Evolutionary conservation across 352 stramenopile genomes (phyloP).

Genomic region (Pythium insidiosum): DNA sequence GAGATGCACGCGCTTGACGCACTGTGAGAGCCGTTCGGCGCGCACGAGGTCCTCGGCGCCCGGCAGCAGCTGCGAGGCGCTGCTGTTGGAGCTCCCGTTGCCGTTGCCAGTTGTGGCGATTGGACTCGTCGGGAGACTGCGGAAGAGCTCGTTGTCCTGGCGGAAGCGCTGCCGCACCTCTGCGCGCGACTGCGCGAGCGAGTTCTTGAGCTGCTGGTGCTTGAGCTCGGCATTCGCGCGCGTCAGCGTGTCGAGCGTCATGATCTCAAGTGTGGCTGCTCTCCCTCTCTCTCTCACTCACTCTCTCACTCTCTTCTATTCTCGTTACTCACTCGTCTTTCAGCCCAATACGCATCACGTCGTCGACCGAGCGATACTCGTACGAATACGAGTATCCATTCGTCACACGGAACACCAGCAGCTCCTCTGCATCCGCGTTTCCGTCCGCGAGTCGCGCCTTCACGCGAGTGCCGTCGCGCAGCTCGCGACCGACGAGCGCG

Average conservation of each 20-base stretch:
- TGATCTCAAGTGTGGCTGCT: no score
- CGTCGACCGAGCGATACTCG: slow-evolving; percentile 17
- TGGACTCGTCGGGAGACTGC: slow-evolving; percentile 12
- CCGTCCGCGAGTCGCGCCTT: slow-evolving; percentile 42
- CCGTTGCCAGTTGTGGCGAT: background rate
- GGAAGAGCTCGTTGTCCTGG: slow-evolving; percentile 41
- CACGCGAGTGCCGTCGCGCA: slow-evolving; percentile 49
- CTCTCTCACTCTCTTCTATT: slow-evolving; percentile 9
- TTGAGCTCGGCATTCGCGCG: slow-evolving; percentile 42
- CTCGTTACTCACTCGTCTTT: slow-evolving; percentile 8
- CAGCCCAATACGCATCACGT: slow-evolving; percentile 23
- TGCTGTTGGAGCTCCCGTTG: background rate
- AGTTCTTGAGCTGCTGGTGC: slow-evolving; percentile 48
- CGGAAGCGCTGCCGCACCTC: slow-evolving; percentile 44
- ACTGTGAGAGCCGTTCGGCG: slow-evolving; percentile 45
- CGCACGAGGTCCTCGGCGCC: slow-evolving; percentile 41
- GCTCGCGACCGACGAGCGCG: slow-evolving; percentile 30
- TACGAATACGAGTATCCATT: slow-evolving; percentile 64
- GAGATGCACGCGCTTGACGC: slow-evolving; percentile 68
- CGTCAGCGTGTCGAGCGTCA: slow-evolving; percentile 66
- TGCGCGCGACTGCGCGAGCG: slow-evolving; percentile 28
- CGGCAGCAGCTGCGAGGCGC: background rate
- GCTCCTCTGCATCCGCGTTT: slow-evolving; percentile 21
- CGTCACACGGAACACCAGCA: slow-evolving; percentile 54
- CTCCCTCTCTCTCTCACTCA: no score